These are phyloP conservation scores for Asparagopsis taxiformis DNA, from an alignment of 31 red algal genomes.

Conservation along the genomic window DNA sequence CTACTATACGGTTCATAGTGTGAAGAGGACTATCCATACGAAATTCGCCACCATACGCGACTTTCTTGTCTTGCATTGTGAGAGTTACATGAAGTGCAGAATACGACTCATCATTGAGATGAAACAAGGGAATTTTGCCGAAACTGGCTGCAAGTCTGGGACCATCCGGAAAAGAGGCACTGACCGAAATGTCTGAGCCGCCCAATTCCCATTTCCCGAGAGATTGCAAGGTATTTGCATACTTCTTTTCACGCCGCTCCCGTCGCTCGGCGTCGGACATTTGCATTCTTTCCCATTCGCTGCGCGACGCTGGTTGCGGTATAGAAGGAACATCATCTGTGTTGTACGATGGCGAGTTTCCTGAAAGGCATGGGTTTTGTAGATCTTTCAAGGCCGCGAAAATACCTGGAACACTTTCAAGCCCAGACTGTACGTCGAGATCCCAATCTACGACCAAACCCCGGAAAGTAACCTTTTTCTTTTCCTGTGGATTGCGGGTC, in stretches of 20 bases:
- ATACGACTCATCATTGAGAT: constrained; percentile 30
- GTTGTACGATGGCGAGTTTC: neutral
- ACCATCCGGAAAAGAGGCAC: constrained; percentile 68
- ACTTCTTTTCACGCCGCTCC: constrained; percentile 7
- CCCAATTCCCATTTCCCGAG: constrained; percentile 36
- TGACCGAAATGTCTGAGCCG: constrained; percentile 19
- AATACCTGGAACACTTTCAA: constrained; percentile 43
- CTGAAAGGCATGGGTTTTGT: neutral
- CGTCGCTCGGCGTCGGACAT: constrained; percentile 6
- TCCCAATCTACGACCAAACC: constrained; percentile 59
- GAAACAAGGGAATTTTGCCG: constrained; percentile 42
- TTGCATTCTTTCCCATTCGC: neutral
- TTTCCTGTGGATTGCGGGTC: constrained; percentile 21
- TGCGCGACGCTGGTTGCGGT: neutral
- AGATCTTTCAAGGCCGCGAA: constrained; percentile 44
- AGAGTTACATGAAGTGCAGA: constrained; percentile 51
- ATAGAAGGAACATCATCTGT: constrained; percentile 1
- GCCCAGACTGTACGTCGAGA: constrained; percentile 57
- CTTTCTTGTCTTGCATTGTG: constrained; percentile 39
- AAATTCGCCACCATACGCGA: constrained; percentile 40
- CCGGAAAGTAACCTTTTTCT: constrained; percentile 28
- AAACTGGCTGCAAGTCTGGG: constrained; percentile 33
- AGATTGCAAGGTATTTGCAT: constrained; percentile 20
- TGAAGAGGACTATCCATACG: constrained; percentile 46
- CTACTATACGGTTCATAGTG: constrained; percentile 38